Base-by-base conservation (phyloP, 768 basidiomycete genomes). In the Tricholoma sp. region DNA sequence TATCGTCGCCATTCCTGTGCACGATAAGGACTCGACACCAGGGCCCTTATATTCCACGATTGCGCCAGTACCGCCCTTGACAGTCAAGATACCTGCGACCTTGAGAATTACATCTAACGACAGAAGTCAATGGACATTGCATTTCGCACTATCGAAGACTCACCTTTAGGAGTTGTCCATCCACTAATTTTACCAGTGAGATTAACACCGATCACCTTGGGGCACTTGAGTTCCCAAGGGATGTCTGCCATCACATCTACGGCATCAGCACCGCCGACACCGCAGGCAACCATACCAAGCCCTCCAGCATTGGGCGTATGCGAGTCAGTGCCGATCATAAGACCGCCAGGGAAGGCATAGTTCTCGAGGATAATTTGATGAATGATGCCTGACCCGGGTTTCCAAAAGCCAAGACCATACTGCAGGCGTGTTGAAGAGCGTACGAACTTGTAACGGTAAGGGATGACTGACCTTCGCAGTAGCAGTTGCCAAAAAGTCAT, bases 331-430 rank as follows among this genome's bases (percentile, higher is more conserved):
- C 97, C 97, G 65, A 99, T 98, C 96, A 99, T 98, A 57, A 99
- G 82, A 67, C 95, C 92, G 77, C 96, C 96, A 53, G 96, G 96
- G 85, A 98, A 95, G 3, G 95, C 97, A 72, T 99, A 98, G 81
- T 98, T 98, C 74, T 99, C 96, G 66, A 98, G 83, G 70, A 99
- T 94, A 69, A 98, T 98, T 77, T 98, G 94, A 74, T 95, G 93
- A 63, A 99, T 98, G 73, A 99, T 99, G 76, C 96, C 96, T 66
- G 94, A 95, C 65, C 97, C 96, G 48, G 96, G 95, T 77, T 89
- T 93, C 96, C 96, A 99, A 82, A 99, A 99, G 59, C 96, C 96
- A 64, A 98, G 94, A 71, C 95, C 95, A 72, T 98, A 99, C 88
- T 93, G 56, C 1, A 45, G 29, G 6, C 24, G 8, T 18, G 32